Percentiles rank a stretch among this genome's conserved stretches.
These are phyloP conservation scores for Spathaspora hagerdaliae DNA, from an alignment of 805 yeast genomes.

Conservation along the genomic window DNA sequence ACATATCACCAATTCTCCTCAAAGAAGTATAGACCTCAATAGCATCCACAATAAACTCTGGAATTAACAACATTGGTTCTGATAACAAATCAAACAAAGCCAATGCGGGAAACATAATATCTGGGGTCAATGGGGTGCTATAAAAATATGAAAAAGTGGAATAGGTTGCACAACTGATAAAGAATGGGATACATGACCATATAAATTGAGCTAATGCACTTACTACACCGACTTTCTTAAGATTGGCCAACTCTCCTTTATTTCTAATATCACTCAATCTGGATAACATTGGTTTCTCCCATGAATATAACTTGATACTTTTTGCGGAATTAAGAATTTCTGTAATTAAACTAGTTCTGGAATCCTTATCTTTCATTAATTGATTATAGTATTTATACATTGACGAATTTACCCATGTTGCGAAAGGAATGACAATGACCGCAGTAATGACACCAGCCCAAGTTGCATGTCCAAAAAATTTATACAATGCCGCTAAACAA, in stretches of 20 bases:
- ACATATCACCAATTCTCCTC: conserved; percentile 28
- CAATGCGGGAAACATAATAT: conserved; percentile 38
- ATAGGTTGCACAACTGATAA: conserved; percentile 31
- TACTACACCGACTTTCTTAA: conserved; percentile 26
- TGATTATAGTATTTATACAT: conserved; percentile 20
- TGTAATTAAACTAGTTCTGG: conserved; percentile 32
- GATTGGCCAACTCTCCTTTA: conserved; percentile 27
- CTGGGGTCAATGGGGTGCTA: conserved; percentile 28
- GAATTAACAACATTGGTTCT: conserved; percentile 31
- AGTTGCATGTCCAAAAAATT: conserved; percentile 31
- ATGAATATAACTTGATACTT: conserved; percentile 37
- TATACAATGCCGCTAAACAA: conserved; percentile 29
- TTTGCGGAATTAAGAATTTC: conserved; percentile 37
- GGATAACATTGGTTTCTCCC: conserved; percentile 39
- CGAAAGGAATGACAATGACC: conserved; percentile 27
- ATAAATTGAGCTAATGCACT: conserved; percentile 29
- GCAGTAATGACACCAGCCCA: conserved; percentile 33
- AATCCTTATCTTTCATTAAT: conserved; percentile 33
- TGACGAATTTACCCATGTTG: conserved; percentile 22
- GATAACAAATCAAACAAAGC: conserved; percentile 33
- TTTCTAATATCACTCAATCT: conserved; percentile 30
- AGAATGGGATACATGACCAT: conserved; percentile 38
- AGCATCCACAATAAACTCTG: conserved; percentile 23
- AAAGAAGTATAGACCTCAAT: conserved; percentile 31
- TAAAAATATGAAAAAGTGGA: conserved; percentile 19